phyloP scores from a whole-genome alignment of 1,284 basidiomycete species.

The Vanrija sp. region DNA sequence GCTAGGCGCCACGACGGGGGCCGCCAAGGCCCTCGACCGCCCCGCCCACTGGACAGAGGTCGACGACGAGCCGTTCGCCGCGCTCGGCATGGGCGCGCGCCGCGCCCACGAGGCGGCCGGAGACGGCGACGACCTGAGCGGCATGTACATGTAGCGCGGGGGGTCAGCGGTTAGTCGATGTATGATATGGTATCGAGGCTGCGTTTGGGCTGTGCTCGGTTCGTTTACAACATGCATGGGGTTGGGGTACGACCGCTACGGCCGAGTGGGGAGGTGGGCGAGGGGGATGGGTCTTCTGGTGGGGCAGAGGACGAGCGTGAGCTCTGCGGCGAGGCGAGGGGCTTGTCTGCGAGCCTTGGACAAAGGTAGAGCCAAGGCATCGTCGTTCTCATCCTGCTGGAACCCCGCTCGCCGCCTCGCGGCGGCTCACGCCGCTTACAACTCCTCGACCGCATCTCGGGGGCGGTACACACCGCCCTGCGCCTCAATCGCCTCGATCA shows the following conservation, averaged over 20 bases:
- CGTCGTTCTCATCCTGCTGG: neutral
- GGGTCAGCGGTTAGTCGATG: neutral
- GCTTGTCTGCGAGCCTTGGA: too few relatives aligned
- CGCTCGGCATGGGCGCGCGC: conserved; percentile 31
- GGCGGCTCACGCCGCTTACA: neutral
- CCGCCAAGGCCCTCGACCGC: neutral
- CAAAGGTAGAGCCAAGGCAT: too few relatives aligned
- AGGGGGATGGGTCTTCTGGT: too few relatives aligned
- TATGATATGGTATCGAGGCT: too few relatives aligned
- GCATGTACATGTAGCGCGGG: conserved; percentile 41
- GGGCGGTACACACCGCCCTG: conserved; percentile 41
- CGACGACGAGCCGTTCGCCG: conserved; percentile 38
- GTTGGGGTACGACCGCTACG: too few relatives aligned
- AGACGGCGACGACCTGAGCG: conserved; percentile 16
- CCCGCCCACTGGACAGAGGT: conserved; percentile 28
- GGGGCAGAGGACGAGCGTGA: too few relatives aligned
- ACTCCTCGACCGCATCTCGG: conserved; percentile 42
- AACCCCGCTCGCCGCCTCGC: neutral
- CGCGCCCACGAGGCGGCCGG: neutral
- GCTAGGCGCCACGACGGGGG: conserved; percentile 3
- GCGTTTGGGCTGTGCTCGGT: too few relatives aligned
- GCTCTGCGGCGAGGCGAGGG: too few relatives aligned
- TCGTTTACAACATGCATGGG: too few relatives aligned
- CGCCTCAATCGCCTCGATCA: conserved; percentile 57
- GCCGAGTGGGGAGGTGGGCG: too few relatives aligned